Conservation (phyloP, 176 grass and related monocot genomes). For the Lolium rigidum region DNA sequence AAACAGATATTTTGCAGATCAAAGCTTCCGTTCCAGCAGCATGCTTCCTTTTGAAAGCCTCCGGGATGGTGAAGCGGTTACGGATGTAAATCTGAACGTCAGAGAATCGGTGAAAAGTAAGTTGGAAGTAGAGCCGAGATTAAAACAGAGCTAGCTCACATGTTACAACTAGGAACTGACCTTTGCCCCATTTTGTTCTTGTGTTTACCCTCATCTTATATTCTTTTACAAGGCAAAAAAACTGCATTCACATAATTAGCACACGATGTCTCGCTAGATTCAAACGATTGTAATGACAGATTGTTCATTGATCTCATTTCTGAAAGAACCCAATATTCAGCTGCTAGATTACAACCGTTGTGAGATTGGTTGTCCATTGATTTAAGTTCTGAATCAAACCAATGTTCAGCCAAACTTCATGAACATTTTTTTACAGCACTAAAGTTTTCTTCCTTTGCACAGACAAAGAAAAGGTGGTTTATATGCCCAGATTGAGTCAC, state of each 20-base stretch:
- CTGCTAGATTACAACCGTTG: slow-evolving; percentile 10
- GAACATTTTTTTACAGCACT: not conserved
- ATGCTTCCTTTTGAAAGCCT: too few species aligned
- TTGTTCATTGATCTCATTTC: not conserved
- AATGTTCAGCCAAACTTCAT: slow-evolving; percentile 3
- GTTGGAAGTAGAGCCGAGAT: slow-evolving; percentile 81
- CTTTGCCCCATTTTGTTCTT: slow-evolving; percentile 31
- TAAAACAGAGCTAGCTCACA: slow-evolving; percentile 19
- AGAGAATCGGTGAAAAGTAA: slow-evolving; percentile 88
- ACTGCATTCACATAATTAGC: not conserved
- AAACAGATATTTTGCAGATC: too few species aligned
- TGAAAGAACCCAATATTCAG: not conserved
- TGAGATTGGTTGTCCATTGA: not conserved
- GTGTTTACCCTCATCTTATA: not conserved
- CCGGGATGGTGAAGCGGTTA: too few species aligned
- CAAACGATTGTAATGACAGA: not conserved
- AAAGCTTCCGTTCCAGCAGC: too few species aligned
- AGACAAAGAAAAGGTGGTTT: not conserved
- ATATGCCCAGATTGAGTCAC: not conserved
- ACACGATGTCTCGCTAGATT: not conserved
- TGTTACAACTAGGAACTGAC: slow-evolving; percentile 28
- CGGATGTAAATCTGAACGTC: slow-evolving; percentile 25
- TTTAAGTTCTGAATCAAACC: not conserved
- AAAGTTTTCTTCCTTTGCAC: not conserved
- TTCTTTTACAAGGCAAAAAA: not conserved